A percentile compares a stretch with the other conserved stretches of the same genome.
These are phyloP conservation scores for Tuber umbilicatum DNA, from an alignment of 495 filamentous ascomycete species.

Conservation along the genomic window DNA sequence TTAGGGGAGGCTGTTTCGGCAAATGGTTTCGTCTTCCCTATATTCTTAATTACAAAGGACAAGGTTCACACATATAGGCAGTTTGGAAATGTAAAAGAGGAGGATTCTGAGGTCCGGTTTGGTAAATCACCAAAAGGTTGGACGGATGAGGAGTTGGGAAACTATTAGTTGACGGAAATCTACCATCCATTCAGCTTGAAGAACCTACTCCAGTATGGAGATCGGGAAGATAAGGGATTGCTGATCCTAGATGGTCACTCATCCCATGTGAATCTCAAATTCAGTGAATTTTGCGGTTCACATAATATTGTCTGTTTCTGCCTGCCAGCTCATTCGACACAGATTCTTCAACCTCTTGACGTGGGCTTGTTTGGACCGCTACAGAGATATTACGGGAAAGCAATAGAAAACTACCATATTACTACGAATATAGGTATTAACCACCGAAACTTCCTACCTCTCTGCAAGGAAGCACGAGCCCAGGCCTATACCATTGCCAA, in stretches of 20 bases:
- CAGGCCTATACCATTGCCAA: background rate
- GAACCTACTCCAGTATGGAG: background rate
- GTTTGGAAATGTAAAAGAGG: too few relatives aligned
- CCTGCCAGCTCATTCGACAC: too few relatives aligned
- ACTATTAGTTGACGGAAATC: conserved; percentile 11
- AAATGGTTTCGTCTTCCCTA: too few relatives aligned
- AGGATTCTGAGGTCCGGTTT: too few relatives aligned
- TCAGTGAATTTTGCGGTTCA: background rate
- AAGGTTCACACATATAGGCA: too few relatives aligned
- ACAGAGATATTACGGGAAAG: background rate
- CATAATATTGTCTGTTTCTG: background rate
- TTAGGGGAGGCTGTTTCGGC: too few relatives aligned
- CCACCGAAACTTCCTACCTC: background rate
- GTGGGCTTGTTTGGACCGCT: background rate
- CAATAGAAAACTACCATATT: too few relatives aligned
- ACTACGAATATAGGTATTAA: background rate
- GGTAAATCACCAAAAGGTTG: too few relatives aligned
- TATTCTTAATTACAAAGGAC: too few relatives aligned
- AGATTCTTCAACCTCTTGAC: background rate
- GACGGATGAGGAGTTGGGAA: background rate
- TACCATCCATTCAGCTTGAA: background rate
- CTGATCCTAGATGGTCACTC: background rate
- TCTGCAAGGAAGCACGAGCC: background rate
- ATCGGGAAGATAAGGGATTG: background rate
- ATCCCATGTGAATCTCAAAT: background rate